Conservation (phyloP, 148 eudicot species). For the Heliamphora exappendiculata region DNA sequence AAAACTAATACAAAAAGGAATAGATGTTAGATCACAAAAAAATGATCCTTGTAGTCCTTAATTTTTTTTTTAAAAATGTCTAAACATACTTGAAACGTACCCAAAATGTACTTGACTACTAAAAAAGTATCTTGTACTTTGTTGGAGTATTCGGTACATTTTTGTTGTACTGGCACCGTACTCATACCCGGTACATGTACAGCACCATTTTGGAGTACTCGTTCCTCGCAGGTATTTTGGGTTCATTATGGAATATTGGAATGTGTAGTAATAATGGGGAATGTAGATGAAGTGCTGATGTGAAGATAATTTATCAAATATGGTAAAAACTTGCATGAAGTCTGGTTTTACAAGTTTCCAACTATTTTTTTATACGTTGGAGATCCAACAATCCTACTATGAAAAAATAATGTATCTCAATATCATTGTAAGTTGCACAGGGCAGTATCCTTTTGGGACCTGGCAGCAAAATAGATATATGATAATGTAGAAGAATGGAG, state of each 20-base stretch:
- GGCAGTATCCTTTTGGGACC: background rate
- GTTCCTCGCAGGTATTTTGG: background rate
- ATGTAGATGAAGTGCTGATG: background rate
- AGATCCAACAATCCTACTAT: no score
- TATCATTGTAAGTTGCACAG: background rate
- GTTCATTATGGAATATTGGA: background rate
- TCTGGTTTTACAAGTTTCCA: background rate
- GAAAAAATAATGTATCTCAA: background rate
- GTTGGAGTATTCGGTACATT: no score
- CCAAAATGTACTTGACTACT: no score
- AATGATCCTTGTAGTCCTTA: no score
- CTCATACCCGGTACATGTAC: no score
- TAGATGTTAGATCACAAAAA: no score
- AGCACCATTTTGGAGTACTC: background rate
- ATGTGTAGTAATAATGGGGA: background rate
- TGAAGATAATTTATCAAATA: background rate
- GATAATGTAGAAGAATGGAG: no score
- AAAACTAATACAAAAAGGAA: no score
- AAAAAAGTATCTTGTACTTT: no score
- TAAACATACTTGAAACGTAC: no score
- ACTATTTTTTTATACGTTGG: background rate
- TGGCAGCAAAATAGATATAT: background rate
- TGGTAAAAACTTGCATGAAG: background rate
- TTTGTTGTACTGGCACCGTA: no score
- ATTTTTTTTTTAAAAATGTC: no score